Base-by-base conservation (phyloP, 2,329 filamentous ascomycete genomes). In the Talaromyces sp. region DNA sequence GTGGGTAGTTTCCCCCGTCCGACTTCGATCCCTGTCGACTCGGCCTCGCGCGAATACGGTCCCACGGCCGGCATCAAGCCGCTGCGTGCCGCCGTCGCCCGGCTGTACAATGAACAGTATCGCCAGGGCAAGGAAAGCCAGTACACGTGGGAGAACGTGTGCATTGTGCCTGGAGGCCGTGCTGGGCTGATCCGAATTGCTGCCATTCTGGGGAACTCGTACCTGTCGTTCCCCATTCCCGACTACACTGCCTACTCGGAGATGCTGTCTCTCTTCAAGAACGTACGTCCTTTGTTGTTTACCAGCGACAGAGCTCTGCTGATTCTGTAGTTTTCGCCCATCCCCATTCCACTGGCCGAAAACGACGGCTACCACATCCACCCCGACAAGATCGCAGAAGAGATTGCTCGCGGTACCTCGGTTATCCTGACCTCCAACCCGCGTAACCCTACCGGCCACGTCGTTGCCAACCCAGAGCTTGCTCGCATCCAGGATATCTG, bases 161-260 rank as follows among this genome's bases (percentile, higher is more conserved):
- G 91, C 75, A 96, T 98, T 74, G 94, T 98, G 3, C 94, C 94
- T 53, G 93, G 93, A 75, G 94, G 94, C 44, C 87, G 94, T 69
- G 94, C 94, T 36, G 94, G 94, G 56, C 81, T 98, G 78, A 97
- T 97, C 74, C 87, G 94, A 69, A 97, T 98, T 74, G 94, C 94
- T 23, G 94, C 94, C 57, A 92, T 98, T 5, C 79, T 98, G 68
- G 94, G 94, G 66, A 96, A 96, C 75, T 89, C 92, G 60, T 96
- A 96, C 72, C 83, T 97, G 65, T 91, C 89, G 50, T 97, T 97
- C 84, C 96, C 96, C 78, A 91, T 96, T 73, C 91, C 91, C 53
- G 90, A 97, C 76, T 97, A 97, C 79, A 96, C 93, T 3, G 94
- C 94, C 2, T 98, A 98, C 82, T 96, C 96, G 72, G 93, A 97